Percentiles rank a stretch among this genome's conserved stretches.
phyloP scores from a whole-genome alignment of 306 rosid species.

The Parietaria judaica region DNA sequence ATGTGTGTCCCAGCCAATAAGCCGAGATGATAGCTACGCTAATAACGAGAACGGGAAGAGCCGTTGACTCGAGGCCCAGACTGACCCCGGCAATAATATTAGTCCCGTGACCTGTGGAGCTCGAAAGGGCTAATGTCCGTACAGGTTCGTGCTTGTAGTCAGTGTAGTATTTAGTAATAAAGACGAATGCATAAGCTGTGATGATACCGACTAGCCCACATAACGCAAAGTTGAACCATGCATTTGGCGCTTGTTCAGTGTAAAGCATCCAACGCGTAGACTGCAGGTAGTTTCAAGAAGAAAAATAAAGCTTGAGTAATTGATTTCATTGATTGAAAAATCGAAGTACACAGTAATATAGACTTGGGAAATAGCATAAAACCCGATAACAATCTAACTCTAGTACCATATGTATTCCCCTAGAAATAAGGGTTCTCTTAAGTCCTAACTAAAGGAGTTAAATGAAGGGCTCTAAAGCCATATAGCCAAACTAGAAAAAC shows the following conservation, averaged over 20 bases:
- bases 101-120: conserved; percentile 97
- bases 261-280: conserved; percentile 96
- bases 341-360: too few relatives aligned
- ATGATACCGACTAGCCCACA: conserved; percentile 94
- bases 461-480: too few relatives aligned
- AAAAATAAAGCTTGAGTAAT: conserved; percentile 8
- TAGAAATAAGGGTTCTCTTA: too few relatives aligned
- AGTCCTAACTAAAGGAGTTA: too few relatives aligned
- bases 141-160: conserved; percentile 98
- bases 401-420: too few relatives aligned
- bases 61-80: conserved; percentile 97
- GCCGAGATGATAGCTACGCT: conserved; percentile 84
- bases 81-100: conserved; percentile 98
- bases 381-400: too few relatives aligned
- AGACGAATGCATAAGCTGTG: conserved; percentile 83
- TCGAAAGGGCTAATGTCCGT: conserved; percentile 84
- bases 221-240: conserved; percentile 96
- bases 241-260: conserved; percentile 96
- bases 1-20: conserved; percentile 84
- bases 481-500: too few relatives aligned
- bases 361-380: too few relatives aligned
- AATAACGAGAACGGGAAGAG: conserved; percentile 95
- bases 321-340: too few relatives aligned
- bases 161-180: conserved; percentile 89
- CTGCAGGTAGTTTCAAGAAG: conserved; percentile 34